Conservation (phyloP, 2,329 filamentous ascomycete species). For the Elsinoe perseae region DNA sequence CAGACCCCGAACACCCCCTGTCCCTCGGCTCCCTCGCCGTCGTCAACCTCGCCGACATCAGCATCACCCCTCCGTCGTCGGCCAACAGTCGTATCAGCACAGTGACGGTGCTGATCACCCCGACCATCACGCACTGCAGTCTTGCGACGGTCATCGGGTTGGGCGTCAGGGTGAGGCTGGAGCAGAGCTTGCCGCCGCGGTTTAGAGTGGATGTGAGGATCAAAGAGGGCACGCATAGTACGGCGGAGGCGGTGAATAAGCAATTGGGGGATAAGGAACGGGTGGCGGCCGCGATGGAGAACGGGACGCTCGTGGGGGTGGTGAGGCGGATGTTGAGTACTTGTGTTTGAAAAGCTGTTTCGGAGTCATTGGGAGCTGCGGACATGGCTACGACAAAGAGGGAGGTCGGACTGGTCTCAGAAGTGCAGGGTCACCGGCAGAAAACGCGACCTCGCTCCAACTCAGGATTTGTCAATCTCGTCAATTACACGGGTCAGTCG, state of each 20-base stretch:
- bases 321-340: conserved; percentile 64
- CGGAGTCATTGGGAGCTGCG: no score
- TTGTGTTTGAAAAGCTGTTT: conserved; percentile 26
- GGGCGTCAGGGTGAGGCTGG: conserved; percentile 81
- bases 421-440: no score
- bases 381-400: no score
- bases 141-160: conserved; percentile 93
- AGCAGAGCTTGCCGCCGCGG: conserved; percentile 82
- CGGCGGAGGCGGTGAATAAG: conserved; percentile 80
- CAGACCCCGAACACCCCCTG: conserved; percentile 91
- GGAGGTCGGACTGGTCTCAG: no score
- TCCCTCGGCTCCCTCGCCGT: conserved; percentile 89
- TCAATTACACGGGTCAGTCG: no score
- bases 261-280: conserved; percentile 44
- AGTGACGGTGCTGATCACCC: conserved; percentile 83
- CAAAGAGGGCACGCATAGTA: conserved; percentile 92
- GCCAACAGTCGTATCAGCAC: conserved; percentile 57
- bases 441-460: no score
- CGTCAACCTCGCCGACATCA: conserved; percentile 90
- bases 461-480: no score
- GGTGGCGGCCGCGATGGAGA: conserved; percentile 58
- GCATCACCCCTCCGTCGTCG: conserved; percentile 61
- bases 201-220: conserved; percentile 89
- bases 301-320: conserved; percentile 45
- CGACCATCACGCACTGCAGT: conserved; percentile 94